Conservation (phyloP, 1,284 basidiomycete genomes). For the Cryptococcus floricola region DNA sequence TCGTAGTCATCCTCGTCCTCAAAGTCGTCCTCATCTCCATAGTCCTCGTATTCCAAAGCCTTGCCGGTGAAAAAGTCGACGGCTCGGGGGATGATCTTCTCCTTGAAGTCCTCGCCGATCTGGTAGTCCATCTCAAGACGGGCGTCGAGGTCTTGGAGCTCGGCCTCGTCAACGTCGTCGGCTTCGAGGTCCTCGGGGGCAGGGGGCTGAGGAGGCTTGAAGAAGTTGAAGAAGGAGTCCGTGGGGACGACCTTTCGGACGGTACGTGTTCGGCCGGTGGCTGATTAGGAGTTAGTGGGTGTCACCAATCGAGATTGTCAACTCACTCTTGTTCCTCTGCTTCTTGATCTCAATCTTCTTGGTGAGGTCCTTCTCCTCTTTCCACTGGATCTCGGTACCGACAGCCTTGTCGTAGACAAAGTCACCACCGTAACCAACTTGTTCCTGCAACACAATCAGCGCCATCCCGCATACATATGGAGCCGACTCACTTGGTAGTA, state of each 20-base stretch:
- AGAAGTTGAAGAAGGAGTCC: constrained; percentile 98
- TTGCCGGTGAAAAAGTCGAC: constrained; percentile 97
- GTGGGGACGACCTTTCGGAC: constrained; percentile 82
- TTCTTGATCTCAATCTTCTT: constrained; percentile 99
- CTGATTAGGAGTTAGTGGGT: constrained; percentile 50
- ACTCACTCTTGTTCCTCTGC: constrained; percentile 94
- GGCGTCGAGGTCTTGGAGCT: constrained; percentile 83
- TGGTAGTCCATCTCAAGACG: constrained; percentile 96
- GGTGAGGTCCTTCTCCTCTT: constrained; percentile 95
- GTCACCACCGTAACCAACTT: constrained; percentile 90
- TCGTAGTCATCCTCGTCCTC: constrained; percentile 59
- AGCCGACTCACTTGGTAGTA: constrained; percentile 65
- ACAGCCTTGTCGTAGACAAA: constrained; percentile 92
- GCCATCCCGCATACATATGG: neutral
- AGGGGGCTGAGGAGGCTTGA: constrained; percentile 77
- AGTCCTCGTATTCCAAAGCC: constrained; percentile 80
- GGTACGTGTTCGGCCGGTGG: constrained; percentile 87
- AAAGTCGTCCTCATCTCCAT: constrained; percentile 65
- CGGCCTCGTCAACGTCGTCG: constrained; percentile 78
- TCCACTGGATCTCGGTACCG: constrained; percentile 91
- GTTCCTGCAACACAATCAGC: constrained; percentile 52
- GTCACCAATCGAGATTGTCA: neutral
- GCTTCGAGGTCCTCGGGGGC: constrained; percentile 65
- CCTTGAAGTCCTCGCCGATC: constrained; percentile 97
- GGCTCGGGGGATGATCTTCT: constrained; percentile 93